phyloP scores from a whole-genome alignment of 257 asterid species.

The Nicotiana sylvestris region DNA sequence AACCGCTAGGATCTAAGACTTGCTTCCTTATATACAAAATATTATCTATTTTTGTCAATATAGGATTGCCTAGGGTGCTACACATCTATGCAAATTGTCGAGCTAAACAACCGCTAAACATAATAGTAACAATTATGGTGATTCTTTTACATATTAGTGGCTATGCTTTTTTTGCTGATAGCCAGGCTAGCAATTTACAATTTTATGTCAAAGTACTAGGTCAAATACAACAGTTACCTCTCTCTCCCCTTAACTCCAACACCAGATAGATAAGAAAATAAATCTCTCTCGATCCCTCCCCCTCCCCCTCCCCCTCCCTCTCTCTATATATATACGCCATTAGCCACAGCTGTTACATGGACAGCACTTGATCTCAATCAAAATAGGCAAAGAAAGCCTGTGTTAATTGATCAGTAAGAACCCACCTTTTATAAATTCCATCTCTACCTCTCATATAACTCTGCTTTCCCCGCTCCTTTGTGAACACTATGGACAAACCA shows the following conservation, averaged over 20 bases:
- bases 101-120: not conserved
- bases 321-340: not conserved
- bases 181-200: not conserved
- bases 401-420: too few species aligned
- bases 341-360: not conserved
- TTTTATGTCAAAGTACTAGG: not conserved
- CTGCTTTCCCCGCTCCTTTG: not conserved
- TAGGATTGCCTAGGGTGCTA: too few species aligned
- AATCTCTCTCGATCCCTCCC: not conserved
- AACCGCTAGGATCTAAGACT: not conserved
- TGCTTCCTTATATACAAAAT: not conserved
- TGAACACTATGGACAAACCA: not conserved
- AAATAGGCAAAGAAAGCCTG: too few species aligned
- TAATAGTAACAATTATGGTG: not conserved
- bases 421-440: too few species aligned
- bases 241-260: not conserved
- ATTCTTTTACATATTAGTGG: not conserved
- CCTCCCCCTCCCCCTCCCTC: not conserved
- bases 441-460: too few species aligned
- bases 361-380: too few species aligned
- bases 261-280: not conserved
- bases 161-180: not conserved
- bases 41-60: too few species aligned
- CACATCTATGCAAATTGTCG: not conserved
- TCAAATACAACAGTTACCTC: not conserved